Percentiles rank a stretch among this genome's conserved stretches.
These are phyloP conservation scores for Nannochloropsis gaditana DNA, from an alignment of 108 stramenopile genomes.

Conservation along the genomic window DNA sequence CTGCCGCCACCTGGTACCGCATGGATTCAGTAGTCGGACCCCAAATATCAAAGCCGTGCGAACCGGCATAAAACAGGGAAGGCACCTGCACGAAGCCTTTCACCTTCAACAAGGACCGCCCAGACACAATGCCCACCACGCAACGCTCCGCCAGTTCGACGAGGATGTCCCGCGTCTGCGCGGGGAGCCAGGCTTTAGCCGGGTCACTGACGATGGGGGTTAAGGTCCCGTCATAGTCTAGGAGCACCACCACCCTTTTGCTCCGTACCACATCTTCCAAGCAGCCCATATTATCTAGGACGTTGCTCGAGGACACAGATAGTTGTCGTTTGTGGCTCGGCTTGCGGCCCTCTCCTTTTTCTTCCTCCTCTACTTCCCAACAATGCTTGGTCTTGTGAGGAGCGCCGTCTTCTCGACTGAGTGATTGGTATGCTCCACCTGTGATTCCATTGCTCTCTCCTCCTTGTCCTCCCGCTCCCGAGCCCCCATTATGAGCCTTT, in stretches of 20 bases:
- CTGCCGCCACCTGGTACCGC: constrained; percentile 43
- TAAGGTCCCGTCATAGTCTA: constrained; percentile 45
- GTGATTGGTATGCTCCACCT: background rate
- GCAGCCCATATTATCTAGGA: constrained; percentile 23
- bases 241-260: constrained; percentile 34
- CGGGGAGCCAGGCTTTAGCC: constrained; percentile 32
- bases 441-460: background rate
- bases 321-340: constrained; percentile 34
- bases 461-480: background rate
- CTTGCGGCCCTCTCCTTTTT: background rate
- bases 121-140: constrained; percentile 41
- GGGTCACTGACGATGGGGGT: constrained; percentile 48
- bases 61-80: constrained; percentile 43
- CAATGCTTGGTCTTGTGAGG: background rate
- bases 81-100: constrained; percentile 40
- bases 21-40: constrained; percentile 28
- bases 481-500: background rate
- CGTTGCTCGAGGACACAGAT: constrained; percentile 32
- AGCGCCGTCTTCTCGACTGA: too few relatives aligned
- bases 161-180: constrained; percentile 31
- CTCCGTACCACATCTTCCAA: background rate
- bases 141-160: constrained; percentile 36
- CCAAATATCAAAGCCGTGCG: constrained; percentile 47
- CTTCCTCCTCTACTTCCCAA: constrained; percentile 27
- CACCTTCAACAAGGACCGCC: constrained; percentile 38